A percentile compares a stretch with the other conserved stretches of the same genome.
Evolutionary conservation across 1,284 basidiomycete genomes (phyloP).

Genomic region (Takashimella koratensis): DNA sequence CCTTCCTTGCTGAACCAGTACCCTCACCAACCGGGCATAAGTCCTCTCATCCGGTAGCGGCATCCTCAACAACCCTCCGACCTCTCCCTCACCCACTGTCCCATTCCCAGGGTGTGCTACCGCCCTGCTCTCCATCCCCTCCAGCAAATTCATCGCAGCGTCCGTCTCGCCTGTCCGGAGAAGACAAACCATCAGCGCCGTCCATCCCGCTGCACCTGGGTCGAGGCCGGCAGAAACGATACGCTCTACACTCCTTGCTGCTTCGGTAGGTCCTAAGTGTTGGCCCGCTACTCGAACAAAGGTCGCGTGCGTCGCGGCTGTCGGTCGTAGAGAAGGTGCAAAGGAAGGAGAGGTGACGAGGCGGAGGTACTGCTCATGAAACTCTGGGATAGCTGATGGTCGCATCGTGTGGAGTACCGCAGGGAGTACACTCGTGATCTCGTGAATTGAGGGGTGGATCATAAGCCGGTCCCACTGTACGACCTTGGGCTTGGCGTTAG

Average conservation of each 20-base stretch:
- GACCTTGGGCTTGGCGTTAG: background rate
- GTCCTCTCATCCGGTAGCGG: background rate
- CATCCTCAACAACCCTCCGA: background rate
- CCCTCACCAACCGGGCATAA: background rate
- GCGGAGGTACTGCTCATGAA: slow-evolving; percentile 20
- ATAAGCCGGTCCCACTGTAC: background rate
- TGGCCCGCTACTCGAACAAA: slow-evolving; percentile 24
- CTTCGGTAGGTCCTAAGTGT: slow-evolving; percentile 14
- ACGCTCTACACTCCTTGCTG: slow-evolving; percentile 10
- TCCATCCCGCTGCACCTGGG: slow-evolving; percentile 19
- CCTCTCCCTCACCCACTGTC: background rate
- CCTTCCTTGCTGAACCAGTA: background rate
- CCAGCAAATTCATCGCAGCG: slow-evolving; percentile 20
- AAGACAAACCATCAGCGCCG: slow-evolving; percentile 20
- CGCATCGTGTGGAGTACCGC: slow-evolving; percentile 22
- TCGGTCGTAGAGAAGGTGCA: slow-evolving; percentile 24
- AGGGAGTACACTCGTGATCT: slow-evolving; percentile 28
- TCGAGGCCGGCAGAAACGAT: slow-evolving; percentile 14
- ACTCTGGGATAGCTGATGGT: slow-evolving; percentile 4
- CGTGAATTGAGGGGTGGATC: slow-evolving; percentile 18
- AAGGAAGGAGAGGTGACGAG: background rate
- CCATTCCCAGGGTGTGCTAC: background rate
- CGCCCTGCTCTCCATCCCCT: slow-evolving; percentile 17
- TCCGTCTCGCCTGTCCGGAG: slow-evolving; percentile 16
- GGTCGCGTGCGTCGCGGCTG: slow-evolving; percentile 19